A percentile compares a stretch with the other conserved stretches of the same genome.
These are phyloP conservation scores for Nothophytophthora sp. DNA, from an alignment of 352 stramenopile species.

Conservation along the genomic window DNA sequence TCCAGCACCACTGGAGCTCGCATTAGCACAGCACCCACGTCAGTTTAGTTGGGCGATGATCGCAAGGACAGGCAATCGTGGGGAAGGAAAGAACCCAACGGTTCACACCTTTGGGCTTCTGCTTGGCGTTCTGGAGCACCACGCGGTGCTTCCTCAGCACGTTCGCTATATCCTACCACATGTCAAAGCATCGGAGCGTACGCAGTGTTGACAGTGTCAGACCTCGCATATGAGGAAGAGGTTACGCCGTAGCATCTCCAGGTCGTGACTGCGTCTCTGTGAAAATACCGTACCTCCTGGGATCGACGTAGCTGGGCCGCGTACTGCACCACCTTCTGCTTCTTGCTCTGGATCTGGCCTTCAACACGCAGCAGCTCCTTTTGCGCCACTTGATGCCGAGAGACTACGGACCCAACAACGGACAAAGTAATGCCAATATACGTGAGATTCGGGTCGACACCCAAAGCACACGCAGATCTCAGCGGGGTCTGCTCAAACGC, in stretches of 20 bases:
- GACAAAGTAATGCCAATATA: neutral
- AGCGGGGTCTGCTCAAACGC: slow-evolving; percentile 7
- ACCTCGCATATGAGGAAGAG: too few relatives aligned
- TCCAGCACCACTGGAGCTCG: slow-evolving; percentile 76
- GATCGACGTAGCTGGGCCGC: slow-evolving; percentile 62
- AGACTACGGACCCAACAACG: slow-evolving; percentile 50
- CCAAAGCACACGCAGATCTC: too few relatives aligned
- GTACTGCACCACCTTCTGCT: slow-evolving; percentile 69
- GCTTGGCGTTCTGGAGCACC: slow-evolving; percentile 58
- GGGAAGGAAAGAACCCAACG: too few relatives aligned
- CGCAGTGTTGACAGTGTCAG: too few relatives aligned
- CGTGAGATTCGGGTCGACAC: too few relatives aligned
- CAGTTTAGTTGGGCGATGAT: too few relatives aligned
- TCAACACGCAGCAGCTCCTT: slow-evolving; percentile 68
- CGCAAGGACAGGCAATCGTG: too few relatives aligned
- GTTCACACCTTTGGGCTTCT: slow-evolving; percentile 58
- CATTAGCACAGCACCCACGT: too few relatives aligned
- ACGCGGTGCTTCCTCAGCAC: slow-evolving; percentile 71
- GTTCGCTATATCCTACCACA: slow-evolving; percentile 43
- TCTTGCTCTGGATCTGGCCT: slow-evolving; percentile 64
- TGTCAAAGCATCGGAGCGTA: too few relatives aligned
- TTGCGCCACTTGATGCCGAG: slow-evolving; percentile 71
- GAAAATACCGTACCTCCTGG: slow-evolving; percentile 56
- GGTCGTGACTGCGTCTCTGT: neutral
- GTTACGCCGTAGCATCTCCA: too few relatives aligned